Conservation (phyloP, 768 basidiomycete species). For the Xerocomellus intermedius region DNA sequence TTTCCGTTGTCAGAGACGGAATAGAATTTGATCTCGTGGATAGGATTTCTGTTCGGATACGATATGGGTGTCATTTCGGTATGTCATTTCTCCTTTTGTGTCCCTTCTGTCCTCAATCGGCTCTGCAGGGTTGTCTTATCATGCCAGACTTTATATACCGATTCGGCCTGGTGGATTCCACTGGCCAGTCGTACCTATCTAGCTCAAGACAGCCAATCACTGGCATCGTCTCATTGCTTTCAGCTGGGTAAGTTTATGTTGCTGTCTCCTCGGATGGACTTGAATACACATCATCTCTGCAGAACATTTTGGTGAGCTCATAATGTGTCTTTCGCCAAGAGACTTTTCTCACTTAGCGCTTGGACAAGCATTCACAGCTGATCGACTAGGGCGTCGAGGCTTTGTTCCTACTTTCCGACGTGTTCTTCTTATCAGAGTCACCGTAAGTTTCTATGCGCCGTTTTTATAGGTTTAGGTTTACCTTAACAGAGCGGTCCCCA, state of each 20-base stretch:
- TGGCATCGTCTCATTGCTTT: no score
- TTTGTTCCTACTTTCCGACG: constrained; percentile 62
- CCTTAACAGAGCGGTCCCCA: constrained; percentile 21
- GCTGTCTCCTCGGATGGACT: no score
- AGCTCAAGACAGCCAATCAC: constrained; percentile 70
- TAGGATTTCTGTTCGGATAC: constrained; percentile 68
- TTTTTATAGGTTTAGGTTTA: background rate
- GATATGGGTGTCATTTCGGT: constrained; percentile 79
- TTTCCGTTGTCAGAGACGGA: background rate
- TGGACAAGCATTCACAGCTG: no score
- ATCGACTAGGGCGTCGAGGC: no score
- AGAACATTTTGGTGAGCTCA: no score
- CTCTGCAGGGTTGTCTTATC: constrained; percentile 64
- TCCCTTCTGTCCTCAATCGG: background rate
- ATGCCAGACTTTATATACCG: constrained; percentile 74
- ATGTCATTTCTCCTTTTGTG: constrained; percentile 14
- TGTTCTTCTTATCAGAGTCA: constrained; percentile 77
- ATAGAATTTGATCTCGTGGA: background rate
- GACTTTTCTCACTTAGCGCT: no score
- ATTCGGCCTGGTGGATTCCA: constrained; percentile 53
- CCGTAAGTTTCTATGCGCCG: constrained; percentile 45
- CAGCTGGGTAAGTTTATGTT: constrained; percentile 62
- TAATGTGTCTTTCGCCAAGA: no score
- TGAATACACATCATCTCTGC: no score
- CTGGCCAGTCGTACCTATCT: constrained; percentile 53